Percentiles rank a stretch among this genome's conserved stretches.
These are phyloP conservation scores for Chernovozyma aurita DNA, from an alignment of 1,139 yeast genomes.

Conservation along the genomic window DNA sequence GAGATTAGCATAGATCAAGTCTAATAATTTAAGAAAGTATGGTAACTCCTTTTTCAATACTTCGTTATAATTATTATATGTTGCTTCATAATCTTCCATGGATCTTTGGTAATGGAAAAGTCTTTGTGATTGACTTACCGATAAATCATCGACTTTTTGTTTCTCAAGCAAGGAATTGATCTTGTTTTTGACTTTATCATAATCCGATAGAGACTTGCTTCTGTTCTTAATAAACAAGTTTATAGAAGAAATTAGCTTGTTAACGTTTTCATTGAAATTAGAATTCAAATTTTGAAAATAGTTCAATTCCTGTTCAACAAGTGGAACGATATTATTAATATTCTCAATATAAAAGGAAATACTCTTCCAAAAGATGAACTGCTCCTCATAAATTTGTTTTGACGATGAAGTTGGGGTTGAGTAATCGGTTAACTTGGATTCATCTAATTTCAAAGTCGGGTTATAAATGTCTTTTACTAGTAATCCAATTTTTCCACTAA, in stretches of 20 bases:
- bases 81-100: constrained; percentile 20
- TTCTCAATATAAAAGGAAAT: constrained; percentile 14
- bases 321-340: constrained; percentile 11
- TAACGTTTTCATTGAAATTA: not conserved
- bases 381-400: constrained; percentile 8
- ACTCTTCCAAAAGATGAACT: constrained; percentile 16
- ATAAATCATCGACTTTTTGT: constrained; percentile 19
- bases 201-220: constrained; percentile 31
- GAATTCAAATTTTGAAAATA: not conserved
- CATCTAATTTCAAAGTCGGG: constrained; percentile 16
- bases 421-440: constrained; percentile 2
- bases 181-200: constrained; percentile 25
- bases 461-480: constrained; percentile 21
- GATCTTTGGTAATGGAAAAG: constrained; percentile 30
- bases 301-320: constrained; percentile 14
- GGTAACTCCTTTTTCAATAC: constrained; percentile 38
- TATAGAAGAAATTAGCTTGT: not conserved
- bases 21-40: constrained; percentile 25
- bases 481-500: constrained; percentile 16
- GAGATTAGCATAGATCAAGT: constrained; percentile 21
- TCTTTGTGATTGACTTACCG: constrained; percentile 26
- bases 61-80: constrained; percentile 27
- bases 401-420: not conserved
- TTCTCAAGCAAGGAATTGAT: constrained; percentile 22
- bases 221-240: constrained; percentile 19